These are phyloP conservation scores for Candida mattraensis DNA, from an alignment of 805 yeast genomes.

Conservation along the genomic window DNA sequence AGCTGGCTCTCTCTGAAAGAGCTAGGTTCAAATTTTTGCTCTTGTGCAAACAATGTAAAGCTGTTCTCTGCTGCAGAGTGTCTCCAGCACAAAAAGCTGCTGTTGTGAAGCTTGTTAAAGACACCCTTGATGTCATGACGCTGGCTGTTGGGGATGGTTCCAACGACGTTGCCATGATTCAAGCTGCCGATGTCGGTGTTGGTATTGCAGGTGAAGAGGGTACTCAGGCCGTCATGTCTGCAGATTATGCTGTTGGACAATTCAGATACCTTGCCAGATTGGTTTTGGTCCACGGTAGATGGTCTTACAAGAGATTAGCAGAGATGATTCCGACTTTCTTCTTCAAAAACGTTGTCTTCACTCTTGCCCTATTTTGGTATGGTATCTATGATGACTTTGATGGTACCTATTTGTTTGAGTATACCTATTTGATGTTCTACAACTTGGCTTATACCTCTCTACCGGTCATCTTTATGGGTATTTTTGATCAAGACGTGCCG, in stretches of 20 bases:
- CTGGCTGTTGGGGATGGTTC: constrained; percentile 88
- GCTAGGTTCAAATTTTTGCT: constrained; percentile 58
- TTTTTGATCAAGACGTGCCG: constrained; percentile 78
- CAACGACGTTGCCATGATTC: constrained; percentile 89
- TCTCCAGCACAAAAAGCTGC: constrained; percentile 86
- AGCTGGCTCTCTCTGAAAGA: constrained; percentile 45
- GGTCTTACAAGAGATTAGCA: constrained; percentile 80
- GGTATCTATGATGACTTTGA: constrained; percentile 74
- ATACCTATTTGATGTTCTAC: constrained; percentile 76
- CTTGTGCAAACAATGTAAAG: constrained; percentile 75
- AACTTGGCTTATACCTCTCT: constrained; percentile 81
- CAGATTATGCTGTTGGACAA: constrained; percentile 85
- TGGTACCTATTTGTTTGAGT: constrained; percentile 78
- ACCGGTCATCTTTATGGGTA: constrained; percentile 75
- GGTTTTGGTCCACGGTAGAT: constrained; percentile 76
- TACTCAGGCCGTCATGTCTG: constrained; percentile 84
- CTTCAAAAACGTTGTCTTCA: constrained; percentile 75
- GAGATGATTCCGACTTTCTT: constrained; percentile 85
- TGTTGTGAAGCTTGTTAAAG: constrained; percentile 78
- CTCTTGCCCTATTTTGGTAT: constrained; percentile 76
- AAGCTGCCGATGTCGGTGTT: constrained; percentile 83
- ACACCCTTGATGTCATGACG: constrained; percentile 75
- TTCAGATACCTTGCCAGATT: constrained; percentile 69
- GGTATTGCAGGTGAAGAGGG: constrained; percentile 95
- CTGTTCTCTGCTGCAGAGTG: constrained; percentile 84